Conservation (phyloP, 805 yeast species). For the Lipomyces japonicus region DNA sequence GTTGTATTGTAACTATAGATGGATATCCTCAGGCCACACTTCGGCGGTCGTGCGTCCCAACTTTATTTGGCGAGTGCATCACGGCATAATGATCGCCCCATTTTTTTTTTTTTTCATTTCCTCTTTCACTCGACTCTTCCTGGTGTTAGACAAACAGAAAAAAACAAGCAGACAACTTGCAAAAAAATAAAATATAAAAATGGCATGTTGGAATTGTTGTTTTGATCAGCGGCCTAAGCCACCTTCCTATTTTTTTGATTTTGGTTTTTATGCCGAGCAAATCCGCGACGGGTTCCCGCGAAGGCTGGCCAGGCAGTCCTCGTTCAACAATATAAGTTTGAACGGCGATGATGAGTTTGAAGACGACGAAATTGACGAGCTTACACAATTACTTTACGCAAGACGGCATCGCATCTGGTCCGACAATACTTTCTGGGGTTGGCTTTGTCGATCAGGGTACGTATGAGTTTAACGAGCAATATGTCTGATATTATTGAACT, state of each 20-base stretch:
- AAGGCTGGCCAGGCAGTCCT: slow-evolving; percentile 1
- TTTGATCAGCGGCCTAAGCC: too few species aligned
- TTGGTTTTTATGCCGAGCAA: slow-evolving; percentile 24
- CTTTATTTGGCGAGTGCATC: too few species aligned
- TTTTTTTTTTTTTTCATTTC: too few species aligned
- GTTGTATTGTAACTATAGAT: too few species aligned
- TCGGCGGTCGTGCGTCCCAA: too few species aligned
- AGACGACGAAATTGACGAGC: slow-evolving; percentile 5
- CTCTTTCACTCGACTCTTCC: too few species aligned
- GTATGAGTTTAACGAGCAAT: neutral
- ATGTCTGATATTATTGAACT: neutral
- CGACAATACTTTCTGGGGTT: neutral
- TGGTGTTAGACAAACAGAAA: too few species aligned
- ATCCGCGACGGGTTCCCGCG: slow-evolving; percentile 12
- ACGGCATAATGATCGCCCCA: too few species aligned
- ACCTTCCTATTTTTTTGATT: slow-evolving; percentile 17
- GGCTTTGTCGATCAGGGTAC: neutral
- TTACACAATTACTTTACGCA: slow-evolving; percentile 3
- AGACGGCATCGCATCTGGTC: neutral
- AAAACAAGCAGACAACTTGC: too few species aligned
- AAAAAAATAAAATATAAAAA: too few species aligned
- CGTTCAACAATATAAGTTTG: neutral
- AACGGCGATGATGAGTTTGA: slow-evolving; percentile 7
- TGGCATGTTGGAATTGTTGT: too few species aligned
- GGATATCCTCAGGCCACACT: too few species aligned